phyloP scores from a whole-genome alignment of 2,329 filamentous ascomycete species.

The Colletotrichum coccodes region DNA sequence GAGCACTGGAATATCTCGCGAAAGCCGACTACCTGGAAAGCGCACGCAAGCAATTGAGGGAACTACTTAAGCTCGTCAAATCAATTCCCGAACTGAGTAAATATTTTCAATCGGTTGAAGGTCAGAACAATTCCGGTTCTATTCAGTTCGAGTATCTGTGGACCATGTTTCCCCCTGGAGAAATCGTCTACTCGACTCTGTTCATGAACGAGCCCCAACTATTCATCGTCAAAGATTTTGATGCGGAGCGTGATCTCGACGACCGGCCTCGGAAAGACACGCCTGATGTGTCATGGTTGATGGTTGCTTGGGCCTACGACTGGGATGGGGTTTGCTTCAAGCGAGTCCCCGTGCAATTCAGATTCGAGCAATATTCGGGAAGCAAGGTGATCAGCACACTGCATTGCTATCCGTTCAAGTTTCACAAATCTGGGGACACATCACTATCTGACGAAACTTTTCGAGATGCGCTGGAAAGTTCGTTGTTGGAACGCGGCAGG shows the following conservation, averaged over 20 bases:
- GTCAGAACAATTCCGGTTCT: neutral
- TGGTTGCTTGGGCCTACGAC: constrained; percentile 54
- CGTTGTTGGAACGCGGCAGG: neutral
- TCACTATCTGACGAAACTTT: neutral
- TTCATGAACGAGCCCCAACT: constrained; percentile 39
- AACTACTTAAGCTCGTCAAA: neutral
- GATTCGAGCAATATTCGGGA: neutral
- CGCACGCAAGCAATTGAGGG: neutral
- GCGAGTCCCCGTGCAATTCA: neutral
- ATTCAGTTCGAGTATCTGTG: constrained; percentile 56
- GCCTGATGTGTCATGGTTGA: constrained; percentile 49
- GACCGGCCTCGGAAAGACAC: constrained; percentile 40
- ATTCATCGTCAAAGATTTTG: neutral
- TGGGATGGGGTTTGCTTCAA: constrained; percentile 55
- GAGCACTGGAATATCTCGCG: neutral
- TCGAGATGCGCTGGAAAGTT: neutral
- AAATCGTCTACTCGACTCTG: constrained; percentile 48
- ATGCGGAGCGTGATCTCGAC: neutral
- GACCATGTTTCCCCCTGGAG: constrained; percentile 61
- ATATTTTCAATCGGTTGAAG: neutral
- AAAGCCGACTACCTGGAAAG: neutral
- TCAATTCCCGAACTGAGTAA: neutral
- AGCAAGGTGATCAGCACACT: neutral
- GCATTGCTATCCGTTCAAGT: neutral
- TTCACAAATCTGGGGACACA: neutral